These are phyloP conservation scores for Beauveria brongniartii DNA, from an alignment of 2,329 filamentous ascomycete species.

Conservation along the genomic window DNA sequence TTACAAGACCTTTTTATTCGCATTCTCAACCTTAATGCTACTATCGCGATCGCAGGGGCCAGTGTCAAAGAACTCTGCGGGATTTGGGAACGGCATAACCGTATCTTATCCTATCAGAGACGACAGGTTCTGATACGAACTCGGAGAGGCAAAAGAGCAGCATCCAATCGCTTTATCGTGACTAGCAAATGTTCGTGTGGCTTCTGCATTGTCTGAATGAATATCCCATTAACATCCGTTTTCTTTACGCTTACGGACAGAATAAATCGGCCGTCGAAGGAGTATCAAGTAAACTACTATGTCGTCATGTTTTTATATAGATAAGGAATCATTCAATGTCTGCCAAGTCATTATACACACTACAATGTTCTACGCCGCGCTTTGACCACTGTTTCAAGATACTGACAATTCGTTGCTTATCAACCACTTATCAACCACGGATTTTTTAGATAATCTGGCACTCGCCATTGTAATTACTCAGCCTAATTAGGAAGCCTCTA, in stretches of 20 bases:
- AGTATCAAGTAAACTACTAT: no score
- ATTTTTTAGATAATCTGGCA: no score
- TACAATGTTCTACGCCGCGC: no score
- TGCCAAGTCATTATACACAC: no score
- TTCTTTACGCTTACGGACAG: not conserved
- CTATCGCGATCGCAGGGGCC: no score
- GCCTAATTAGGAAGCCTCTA: no score
- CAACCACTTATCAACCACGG: no score
- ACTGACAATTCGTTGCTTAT: no score
- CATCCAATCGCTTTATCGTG: not conserved
- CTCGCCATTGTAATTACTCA: no score
- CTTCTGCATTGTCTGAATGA: not conserved
- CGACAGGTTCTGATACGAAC: not conserved
- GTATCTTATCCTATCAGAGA: not conserved
- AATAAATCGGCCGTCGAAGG: not conserved
- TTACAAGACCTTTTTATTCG: not conserved
- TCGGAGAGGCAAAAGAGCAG: not conserved
- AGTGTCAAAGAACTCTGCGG: not conserved
- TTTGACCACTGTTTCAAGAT: no score
- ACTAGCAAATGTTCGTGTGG: not conserved
- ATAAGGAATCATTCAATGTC: no score
- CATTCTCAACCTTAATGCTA: not conserved
- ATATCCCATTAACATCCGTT: not conserved
- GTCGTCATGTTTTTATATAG: no score
- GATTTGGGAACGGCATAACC: not conserved